Base-by-base conservation (phyloP, 2,329 filamentous ascomycete genomes). In the Fusarium acutatum region DNA sequence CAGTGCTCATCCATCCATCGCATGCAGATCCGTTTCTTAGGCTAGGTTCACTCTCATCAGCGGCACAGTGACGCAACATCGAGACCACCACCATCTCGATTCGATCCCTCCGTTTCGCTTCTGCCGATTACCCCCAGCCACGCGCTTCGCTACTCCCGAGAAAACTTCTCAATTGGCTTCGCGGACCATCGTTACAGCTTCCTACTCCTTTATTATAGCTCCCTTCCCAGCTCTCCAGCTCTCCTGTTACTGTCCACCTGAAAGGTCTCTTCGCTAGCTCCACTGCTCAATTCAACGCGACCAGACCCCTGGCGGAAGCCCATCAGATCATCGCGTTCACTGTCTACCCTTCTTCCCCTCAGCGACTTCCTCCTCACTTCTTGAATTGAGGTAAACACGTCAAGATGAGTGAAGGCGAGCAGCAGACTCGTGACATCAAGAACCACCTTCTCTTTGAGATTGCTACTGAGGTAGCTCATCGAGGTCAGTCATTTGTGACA, bases 391-490 rank as follows among this genome's bases (percentile, higher is more conserved):
- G 47, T 38, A 38, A 67, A 53, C 64, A 64, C 61, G 57, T 77
- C 80, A 77, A 76, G 65, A 88, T 88, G 87, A 83, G 84, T 68
- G 84, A 86, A 69, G 84, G 82, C 76, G 82, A 82, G 74, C 83
- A 84, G 64, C 83, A 83, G 66, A 81, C 83, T 73, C 88, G 89
- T 78, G 95, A 98, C 85, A 94, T 98, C 79, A 95, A 93, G 86
- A 96, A 97, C 84, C 96, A 98, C 85, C 88, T 97, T 80, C 93
- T 99, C 77, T 99, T 99, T 81, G 96, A 99, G 86, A 88, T 98
- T 79, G 95, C 96, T 69, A 98, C 96, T 28, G 96, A 99, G 83
- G 96, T 98, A 78, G 96, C 96, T 71, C 97, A 98, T 88, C 91
- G 96, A 89, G 94, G 94, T 96, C 88, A 76, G 87, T 82, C 58